Percentiles rank a stretch among this genome's conserved stretches.
phyloP scores from a whole-genome alignment of 768 basidiomycete genomes.

The Suillus discolor region DNA sequence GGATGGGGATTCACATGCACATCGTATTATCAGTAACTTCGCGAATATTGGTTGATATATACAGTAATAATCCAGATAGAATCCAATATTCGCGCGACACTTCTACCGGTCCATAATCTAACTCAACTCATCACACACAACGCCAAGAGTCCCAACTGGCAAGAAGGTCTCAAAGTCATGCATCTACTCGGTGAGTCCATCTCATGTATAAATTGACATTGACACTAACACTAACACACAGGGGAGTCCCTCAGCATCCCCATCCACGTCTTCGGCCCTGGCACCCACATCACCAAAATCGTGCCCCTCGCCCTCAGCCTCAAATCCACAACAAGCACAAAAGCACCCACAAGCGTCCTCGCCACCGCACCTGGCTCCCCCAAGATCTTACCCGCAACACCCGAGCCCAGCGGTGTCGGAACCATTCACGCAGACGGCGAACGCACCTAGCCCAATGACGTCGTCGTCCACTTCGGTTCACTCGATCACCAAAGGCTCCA shows the following conservation, averaged over 20 bases:
- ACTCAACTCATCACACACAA: constrained; percentile 68
- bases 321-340: constrained; percentile 38
- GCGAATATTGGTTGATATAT: no score
- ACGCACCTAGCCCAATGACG: constrained; percentile 83
- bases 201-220: no score
- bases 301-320: constrained; percentile 95
- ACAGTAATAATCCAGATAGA: no score
- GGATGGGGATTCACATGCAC: no score
- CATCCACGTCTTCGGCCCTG: constrained; percentile 96
- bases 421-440: constrained; percentile 76
- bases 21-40: no score
- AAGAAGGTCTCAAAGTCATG: constrained; percentile 98
- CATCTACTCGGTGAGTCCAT: constrained; percentile 65
- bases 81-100: no score
- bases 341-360: constrained; percentile 38
- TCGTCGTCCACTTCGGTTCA: constrained; percentile 89
- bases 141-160: constrained; percentile 98
- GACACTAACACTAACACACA: constrained; percentile 5
- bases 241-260: constrained; percentile 95
- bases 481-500: constrained; percentile 65
- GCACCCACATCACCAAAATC: constrained; percentile 98
- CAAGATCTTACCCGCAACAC: constrained; percentile 21
- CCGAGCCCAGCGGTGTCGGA: constrained; percentile 56
- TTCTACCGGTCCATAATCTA: no score
- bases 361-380: constrained; percentile 52